phyloP scores from a whole-genome alignment of 257 asterid genomes.

The Nyctanthes arbortristis region DNA sequence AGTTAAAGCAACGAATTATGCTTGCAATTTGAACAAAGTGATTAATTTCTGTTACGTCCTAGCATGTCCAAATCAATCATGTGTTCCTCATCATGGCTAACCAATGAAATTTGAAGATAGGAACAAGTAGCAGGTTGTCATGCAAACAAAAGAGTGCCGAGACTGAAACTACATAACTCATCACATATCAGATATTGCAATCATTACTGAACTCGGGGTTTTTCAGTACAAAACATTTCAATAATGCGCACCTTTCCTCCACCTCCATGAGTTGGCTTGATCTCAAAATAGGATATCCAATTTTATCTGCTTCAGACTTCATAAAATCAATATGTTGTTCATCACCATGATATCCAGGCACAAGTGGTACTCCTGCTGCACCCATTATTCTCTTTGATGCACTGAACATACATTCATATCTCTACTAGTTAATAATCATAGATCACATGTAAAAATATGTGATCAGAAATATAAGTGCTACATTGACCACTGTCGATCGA shows the following conservation, averaged over 20 bases:
- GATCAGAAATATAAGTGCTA: background rate
- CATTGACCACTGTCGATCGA: background rate
- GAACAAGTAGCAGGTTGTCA: background rate
- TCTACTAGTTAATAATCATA: background rate
- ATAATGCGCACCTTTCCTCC: constrained; percentile 81
- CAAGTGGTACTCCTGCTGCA: constrained; percentile 99
- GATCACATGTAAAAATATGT: background rate
- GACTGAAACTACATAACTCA: constrained; percentile 1
- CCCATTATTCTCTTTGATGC: constrained; percentile 99
- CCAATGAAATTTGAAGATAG: background rate
- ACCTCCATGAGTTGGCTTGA: constrained; percentile 99
- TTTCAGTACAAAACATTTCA: constrained; percentile 16
- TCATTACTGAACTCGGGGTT: constrained; percentile 14
- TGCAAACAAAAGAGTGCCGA: background rate
- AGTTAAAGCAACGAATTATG: constrained; percentile 11
- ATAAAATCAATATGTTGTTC: constrained; percentile 86
- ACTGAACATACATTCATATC: constrained; percentile 37
- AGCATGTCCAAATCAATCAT: constrained; percentile 15
- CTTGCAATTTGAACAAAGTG: constrained; percentile 2
- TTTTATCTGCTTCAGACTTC: constrained; percentile 90
- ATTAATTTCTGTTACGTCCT: constrained; percentile 4
- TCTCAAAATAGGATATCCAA: constrained; percentile 94
- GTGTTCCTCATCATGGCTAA: background rate
- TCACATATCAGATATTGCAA: constrained; percentile 3
- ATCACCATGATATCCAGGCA: constrained; percentile 96